These are phyloP conservation scores for Coniochaeta prunicola DNA, from an alignment of 2,329 filamentous ascomycete species.

Conservation along the genomic window DNA sequence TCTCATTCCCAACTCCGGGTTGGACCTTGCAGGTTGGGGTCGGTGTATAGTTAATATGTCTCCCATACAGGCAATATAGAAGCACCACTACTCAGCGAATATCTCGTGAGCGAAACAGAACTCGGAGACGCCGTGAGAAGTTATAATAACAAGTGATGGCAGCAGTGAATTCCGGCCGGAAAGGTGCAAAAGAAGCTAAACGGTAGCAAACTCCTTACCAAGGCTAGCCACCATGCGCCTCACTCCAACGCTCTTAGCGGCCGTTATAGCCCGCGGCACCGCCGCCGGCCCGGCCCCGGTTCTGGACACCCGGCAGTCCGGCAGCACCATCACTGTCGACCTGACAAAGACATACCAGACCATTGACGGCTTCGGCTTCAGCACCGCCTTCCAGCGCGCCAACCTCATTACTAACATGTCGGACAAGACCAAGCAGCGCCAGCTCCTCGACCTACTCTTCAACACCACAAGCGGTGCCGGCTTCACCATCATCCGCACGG, in stretches of 20 bases:
- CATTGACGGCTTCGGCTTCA: slow-evolving; percentile 39
- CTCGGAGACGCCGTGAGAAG: background rate
- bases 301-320: slow-evolving; percentile 10
- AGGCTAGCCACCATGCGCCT: background rate
- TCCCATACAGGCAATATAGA: slow-evolving; percentile 5
- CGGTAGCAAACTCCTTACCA: background rate
- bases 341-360: slow-evolving; percentile 33
- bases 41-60: slow-evolving; percentile 5
- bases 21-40: background rate
- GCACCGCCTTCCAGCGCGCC: slow-evolving; percentile 35
- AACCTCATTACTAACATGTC: slow-evolving; percentile 32
- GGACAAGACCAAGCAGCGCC: slow-evolving; percentile 28
- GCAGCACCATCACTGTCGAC: slow-evolving; percentile 28
- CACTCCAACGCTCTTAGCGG: background rate
- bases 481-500: slow-evolving; percentile 36
- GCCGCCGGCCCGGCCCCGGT: slow-evolving; percentile 4
- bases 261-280: slow-evolving; percentile 1
- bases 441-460: slow-evolving; percentile 35
- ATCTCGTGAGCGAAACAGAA: background rate
- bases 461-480: slow-evolving; percentile 35
- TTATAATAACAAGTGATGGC: background rate
- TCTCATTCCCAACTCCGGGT: background rate
- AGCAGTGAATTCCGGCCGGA: background rate
- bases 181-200: background rate
- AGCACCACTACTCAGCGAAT: background rate